Base-by-base conservation (phyloP, 2,329 filamentous ascomycete genomes). In the Fusarium pseudograminearum region DNA sequence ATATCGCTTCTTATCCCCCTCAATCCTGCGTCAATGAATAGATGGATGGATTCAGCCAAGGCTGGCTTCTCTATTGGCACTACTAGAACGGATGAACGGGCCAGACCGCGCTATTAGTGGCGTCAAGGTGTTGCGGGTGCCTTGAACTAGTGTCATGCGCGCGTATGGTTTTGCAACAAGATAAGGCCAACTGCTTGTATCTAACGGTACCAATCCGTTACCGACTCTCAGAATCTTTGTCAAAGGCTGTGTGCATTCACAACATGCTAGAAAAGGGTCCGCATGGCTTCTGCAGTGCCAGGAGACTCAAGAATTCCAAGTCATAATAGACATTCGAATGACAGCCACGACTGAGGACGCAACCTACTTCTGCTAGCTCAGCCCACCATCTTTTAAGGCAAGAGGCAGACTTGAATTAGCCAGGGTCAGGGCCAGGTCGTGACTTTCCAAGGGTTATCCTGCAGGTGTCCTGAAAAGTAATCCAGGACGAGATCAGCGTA, bases 401-500 rank as follows among this genome's bases (percentile, higher is more conserved):
- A 28, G 24, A 59, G 60, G 48, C 34, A 57, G 22, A n/a, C 45
- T 20, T 20, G 53, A 16, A 5, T 31, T 34, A 30, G 18, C 54
- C 26, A 52, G 36, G 44, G 48, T 28, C 60, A 59, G 61, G 61
- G 40, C 38, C 28, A 48, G 31, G 38, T 30, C 31, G 34, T 54
- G 30, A 33, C n/a, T 5, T 26, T 30, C 52, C 47, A 59, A 40
- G 53, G 28, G 28, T 30, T 42, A 33, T 47, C 45, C 54, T 69
- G 65, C 65, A 56, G 60, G 41, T 50, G 40, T 61, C 62, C 51
- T 42, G 30, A 61, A 68, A 48, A 48, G 64, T 69, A 64, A 58
- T 51, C 24, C 40, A 58, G 31, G 40, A 52, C 33, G 57, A 60
- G 50, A 38, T 40, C 41, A 34, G 41, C 38, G 34, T 24, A 28